phyloP scores from a whole-genome alignment of 1,139 yeast species.

The Magnusiomyces ingens region DNA sequence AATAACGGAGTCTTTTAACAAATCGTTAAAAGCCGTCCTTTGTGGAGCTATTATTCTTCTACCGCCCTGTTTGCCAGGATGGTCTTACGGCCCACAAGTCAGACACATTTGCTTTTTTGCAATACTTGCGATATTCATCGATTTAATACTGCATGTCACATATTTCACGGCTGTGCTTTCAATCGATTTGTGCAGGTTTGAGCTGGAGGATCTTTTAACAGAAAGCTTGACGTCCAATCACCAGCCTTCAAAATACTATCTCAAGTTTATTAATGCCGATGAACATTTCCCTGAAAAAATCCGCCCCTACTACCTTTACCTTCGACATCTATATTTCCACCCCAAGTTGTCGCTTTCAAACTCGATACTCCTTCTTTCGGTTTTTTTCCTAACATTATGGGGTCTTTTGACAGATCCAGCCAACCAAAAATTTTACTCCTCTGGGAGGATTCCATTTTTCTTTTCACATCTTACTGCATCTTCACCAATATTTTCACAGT shows the following conservation, averaged over 20 bases:
- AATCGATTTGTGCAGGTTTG: constrained; percentile 59
- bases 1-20: constrained; percentile 32
- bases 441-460: constrained; percentile 14
- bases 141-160: constrained; percentile 53
- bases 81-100: constrained; percentile 29
- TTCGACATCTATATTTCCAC: constrained; percentile 10
- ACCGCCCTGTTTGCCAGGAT: constrained; percentile 17
- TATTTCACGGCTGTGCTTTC: constrained; percentile 58
- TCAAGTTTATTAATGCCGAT: constrained; percentile 4
- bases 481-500: constrained; percentile 6
- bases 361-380: constrained; percentile 1
- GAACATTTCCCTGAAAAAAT: constrained; percentile 7
- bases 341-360: constrained; percentile 13
- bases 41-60: constrained; percentile 26
- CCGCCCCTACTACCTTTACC: constrained; percentile 6
- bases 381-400: constrained; percentile 10
- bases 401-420: constrained; percentile 7
- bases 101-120: constrained; percentile 39
- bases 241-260: background rate
- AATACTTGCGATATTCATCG: constrained; percentile 43
- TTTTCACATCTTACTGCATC: constrained; percentile 9
- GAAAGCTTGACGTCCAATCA: background rate
- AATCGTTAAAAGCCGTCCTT: constrained; percentile 32
- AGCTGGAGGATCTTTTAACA: constrained; percentile 45
- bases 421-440: constrained; percentile 9